Evolutionary conservation across 2,329 filamentous ascomycete species (phyloP).

Genomic region (Mollisiaceae sp.): DNA sequence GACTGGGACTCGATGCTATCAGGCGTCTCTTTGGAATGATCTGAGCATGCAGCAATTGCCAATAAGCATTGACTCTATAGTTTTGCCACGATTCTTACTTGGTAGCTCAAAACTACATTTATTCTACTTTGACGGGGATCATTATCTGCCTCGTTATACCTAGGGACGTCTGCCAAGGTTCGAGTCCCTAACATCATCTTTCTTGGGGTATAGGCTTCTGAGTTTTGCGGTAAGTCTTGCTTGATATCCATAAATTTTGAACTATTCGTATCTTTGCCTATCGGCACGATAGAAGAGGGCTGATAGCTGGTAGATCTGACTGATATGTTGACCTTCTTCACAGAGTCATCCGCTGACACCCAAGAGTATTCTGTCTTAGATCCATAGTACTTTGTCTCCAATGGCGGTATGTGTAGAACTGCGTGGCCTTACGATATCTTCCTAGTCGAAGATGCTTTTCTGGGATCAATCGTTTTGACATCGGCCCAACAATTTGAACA

Average conservation of each 20-base stretch:
- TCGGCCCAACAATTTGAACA: slow-evolving; percentile 13
- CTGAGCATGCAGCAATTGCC: not conserved
- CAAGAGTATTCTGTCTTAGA: not conserved
- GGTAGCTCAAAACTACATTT: not conserved
- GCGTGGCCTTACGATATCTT: not conserved
- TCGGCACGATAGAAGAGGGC: not conserved
- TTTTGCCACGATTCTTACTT: slow-evolving; percentile 1
- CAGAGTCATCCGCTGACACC: not conserved
- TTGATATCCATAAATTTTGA: not conserved
- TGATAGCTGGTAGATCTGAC: not conserved
- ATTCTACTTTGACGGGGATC: not conserved
- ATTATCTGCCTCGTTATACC: not conserved
- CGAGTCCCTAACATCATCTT: too few species aligned
- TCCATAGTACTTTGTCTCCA: not conserved
- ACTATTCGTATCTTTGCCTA: not conserved
- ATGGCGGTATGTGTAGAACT: not conserved
- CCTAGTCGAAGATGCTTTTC: not conserved
- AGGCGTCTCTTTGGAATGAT: not conserved
- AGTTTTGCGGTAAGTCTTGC: not conserved
- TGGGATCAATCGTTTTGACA: not conserved
- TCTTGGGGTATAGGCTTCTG: not conserved
- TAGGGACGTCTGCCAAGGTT: too few species aligned
- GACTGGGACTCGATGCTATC: not conserved
- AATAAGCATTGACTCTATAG: not conserved
- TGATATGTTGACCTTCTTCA: not conserved